A percentile compares a stretch with the other conserved stretches of the same genome.
Conservation (phyloP, 768 basidiomycete genomes). For the Podaxis sp. region DNA sequence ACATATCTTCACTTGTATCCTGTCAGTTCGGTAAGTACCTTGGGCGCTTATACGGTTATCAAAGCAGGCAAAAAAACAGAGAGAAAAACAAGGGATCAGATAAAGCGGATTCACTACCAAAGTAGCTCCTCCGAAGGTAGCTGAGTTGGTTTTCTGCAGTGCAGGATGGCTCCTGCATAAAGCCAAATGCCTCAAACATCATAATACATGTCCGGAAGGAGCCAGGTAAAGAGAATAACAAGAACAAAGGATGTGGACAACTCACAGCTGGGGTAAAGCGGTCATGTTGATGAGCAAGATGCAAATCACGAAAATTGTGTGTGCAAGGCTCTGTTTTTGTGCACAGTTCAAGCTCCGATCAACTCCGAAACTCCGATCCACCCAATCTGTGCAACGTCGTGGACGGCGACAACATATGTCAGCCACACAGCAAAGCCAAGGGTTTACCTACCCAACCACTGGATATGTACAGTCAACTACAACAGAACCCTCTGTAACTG, state of each 20-base stretch:
- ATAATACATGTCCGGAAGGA: constrained; percentile 23
- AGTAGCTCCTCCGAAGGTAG: constrained; percentile 73
- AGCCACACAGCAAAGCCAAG: constrained; percentile 23
- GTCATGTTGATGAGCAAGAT: not conserved
- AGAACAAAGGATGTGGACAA: constrained; percentile 6
- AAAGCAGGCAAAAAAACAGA: not conserved
- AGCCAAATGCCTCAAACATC: constrained; percentile 97
- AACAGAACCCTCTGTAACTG: constrained; percentile 15
- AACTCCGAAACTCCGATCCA: constrained; percentile 31
- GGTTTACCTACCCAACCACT: constrained; percentile 2
- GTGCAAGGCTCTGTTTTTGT: constrained; percentile 13
- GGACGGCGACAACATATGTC: constrained; percentile 24
- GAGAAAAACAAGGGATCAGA: constrained; percentile 22
- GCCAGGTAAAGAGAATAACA: constrained; percentile 10
- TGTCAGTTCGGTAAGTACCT: constrained; percentile 8
- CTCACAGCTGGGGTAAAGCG: constrained; percentile 21
- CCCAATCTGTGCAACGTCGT: constrained; percentile 10
- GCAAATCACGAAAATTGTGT: not conserved
- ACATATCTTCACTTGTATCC: not conserved
- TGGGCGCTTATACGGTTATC: not conserved
- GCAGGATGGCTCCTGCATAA: constrained; percentile 67
- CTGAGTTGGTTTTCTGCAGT: constrained; percentile 86
- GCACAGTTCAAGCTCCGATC: constrained; percentile 14
- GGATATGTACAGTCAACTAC: not conserved
- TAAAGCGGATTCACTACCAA: constrained; percentile 43